Base-by-base conservation (phyloP, 2,329 filamentous ascomycete species). In the Simplicillium sp. region DNA sequence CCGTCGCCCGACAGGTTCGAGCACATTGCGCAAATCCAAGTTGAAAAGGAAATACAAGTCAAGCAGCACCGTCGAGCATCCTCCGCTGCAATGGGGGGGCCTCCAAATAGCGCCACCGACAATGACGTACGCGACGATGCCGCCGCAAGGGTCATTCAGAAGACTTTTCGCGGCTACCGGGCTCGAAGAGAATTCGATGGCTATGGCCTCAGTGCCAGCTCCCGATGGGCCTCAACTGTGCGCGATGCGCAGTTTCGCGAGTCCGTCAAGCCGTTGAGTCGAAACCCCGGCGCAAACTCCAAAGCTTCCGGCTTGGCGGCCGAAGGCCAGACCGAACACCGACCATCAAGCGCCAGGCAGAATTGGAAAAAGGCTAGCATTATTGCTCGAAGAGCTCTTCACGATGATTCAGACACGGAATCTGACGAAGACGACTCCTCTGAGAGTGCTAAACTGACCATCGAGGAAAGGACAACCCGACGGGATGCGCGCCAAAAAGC, bases 111-210 rank as follows among this genome's bases (percentile, higher is more conserved):
- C 20, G 20, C 20, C 20, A 25, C 20, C 20, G 20, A 25, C 6
- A 25, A 25, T 25, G 20, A 25, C 20, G 20, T 9, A 5, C 20
- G 20, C 9, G 20, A 25, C 20, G 54, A 60, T 18, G 62, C 66
- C 38, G 77, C 77, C 3, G 77, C 76, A 3, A 65, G 63, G 16
- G 52, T 77, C 18, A 81, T 82, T 36, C 77, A 87, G 65, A 77
- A 81, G 49, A 83, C 80, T 18, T 94, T 88, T 56, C 73, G 87
- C 29, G 86, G 87, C 6, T 86, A 94, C 58, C 73, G 84, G 40
- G 72, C 77, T 37, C 73, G 87, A 34, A 67, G 87, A 37, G 80
- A 87, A 57, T 67, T 92, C 50, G 60, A 75, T 33, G 87, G 87
- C 0, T 67, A 82, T 48, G 74, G 75, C 2, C 57, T 94, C 29